Percentiles rank a stretch among this genome's conserved stretches.
These are phyloP conservation scores for Volvariella surrecta DNA, from an alignment of 1,284 basidiomycete species.

Conservation along the genomic window DNA sequence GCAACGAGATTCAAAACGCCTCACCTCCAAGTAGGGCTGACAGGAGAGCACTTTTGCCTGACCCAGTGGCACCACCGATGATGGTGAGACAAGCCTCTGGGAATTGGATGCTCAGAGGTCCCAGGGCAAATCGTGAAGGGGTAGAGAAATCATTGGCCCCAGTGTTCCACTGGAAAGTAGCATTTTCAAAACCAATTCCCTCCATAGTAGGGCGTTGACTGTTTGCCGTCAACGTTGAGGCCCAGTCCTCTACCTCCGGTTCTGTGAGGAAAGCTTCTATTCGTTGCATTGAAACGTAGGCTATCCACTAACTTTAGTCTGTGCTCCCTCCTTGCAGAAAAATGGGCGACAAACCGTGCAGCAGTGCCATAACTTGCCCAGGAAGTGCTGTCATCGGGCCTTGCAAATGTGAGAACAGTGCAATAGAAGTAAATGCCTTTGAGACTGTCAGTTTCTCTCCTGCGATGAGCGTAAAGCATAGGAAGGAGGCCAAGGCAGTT, in stretches of 20 bases:
- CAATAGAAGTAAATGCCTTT: slow-evolving; percentile 61
- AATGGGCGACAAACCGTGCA: slow-evolving; percentile 37
- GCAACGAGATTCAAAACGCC: slow-evolving; percentile 14
- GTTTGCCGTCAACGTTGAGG: slow-evolving; percentile 38
- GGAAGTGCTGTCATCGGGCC: slow-evolving; percentile 58
- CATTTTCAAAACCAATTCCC: slow-evolving; percentile 43
- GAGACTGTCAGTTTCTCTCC: slow-evolving; percentile 52
- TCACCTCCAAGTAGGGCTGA: slow-evolving; percentile 58
- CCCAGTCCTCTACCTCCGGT: slow-evolving; percentile 60
- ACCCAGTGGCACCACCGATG: slow-evolving; percentile 69
- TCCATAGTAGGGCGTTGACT: slow-evolving; percentile 7
- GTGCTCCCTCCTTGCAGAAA: too few relatives aligned
- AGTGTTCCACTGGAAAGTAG: slow-evolving; percentile 50
- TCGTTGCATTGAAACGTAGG: slow-evolving; percentile 64
- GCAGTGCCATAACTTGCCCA: slow-evolving; percentile 51
- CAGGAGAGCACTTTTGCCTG: slow-evolving; percentile 70
- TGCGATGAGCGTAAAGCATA: slow-evolving; percentile 57
- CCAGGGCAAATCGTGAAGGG: slow-evolving; percentile 38
- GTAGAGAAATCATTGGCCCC: slow-evolving; percentile 16
- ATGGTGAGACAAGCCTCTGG: slow-evolving; percentile 54
- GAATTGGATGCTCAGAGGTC: slow-evolving; percentile 51
- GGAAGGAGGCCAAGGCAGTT: slow-evolving; percentile 52
- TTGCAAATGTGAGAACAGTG: slow-evolving; percentile 57
- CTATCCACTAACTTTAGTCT: too few relatives aligned
- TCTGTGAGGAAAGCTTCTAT: slow-evolving; percentile 56